These are phyloP conservation scores for Ambrosia hybrid DNA, from an alignment of 140 eudicot species.

Conservation along the genomic window DNA sequence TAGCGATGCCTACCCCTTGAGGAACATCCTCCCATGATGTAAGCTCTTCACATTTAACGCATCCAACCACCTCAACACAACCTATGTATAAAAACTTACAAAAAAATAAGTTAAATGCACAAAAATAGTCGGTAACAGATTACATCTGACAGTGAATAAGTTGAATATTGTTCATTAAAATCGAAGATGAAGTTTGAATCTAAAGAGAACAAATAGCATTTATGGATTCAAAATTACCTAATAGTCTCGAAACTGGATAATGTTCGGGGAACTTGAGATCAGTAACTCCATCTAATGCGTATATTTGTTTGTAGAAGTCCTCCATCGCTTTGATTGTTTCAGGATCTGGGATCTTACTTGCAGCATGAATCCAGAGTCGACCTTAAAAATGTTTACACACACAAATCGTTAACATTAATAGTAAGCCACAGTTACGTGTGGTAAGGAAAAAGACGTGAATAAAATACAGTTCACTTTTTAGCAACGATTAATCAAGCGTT, in stretches of 20 bases:
- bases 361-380: slow-evolving; percentile 98
- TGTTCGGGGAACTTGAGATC: slow-evolving; percentile 84
- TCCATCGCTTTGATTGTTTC: slow-evolving; percentile 97
- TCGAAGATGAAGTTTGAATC: neutral
- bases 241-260: slow-evolving; percentile 81
- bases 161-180: neutral
- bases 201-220: neutral
- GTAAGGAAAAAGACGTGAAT: no score
- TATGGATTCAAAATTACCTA: slow-evolving; percentile 47
- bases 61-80: slow-evolving; percentile 91
- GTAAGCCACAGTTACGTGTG: neutral
- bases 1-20: slow-evolving; percentile 58
- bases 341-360: slow-evolving; percentile 79
- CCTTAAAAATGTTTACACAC: slow-evolving; percentile 40
- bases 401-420: neutral
- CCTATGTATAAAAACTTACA: slow-evolving; percentile 42
- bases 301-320: slow-evolving; percentile 80
- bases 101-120: neutral
- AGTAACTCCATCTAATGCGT: slow-evolving; percentile 78
- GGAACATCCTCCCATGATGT: slow-evolving; percentile 78
- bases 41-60: slow-evolving; percentile 77
- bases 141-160: slow-evolving; percentile 10
- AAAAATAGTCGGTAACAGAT: neutral
- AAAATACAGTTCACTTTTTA: neutral
- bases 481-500: slow-evolving; percentile 8